Evolutionary conservation across 176 grass and related monocot genomes (phyloP), one percentile per base, ranked within the genome.

Genomic region (Oryza glumipatula): DNA sequence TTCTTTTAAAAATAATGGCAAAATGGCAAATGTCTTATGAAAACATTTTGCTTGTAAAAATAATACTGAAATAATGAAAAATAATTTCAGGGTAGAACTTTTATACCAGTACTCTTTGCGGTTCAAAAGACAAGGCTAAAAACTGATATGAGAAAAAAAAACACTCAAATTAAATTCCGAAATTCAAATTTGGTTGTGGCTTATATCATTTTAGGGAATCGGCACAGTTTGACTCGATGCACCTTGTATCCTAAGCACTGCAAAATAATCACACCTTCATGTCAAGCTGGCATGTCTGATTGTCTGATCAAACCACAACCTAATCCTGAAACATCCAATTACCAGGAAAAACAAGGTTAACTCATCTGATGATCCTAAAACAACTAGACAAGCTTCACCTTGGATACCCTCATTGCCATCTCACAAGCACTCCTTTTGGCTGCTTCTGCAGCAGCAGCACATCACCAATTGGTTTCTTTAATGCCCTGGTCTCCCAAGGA

Each of bases 371-470:
- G 6, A 58, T n/a, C 54, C 17, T 41, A 52, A 69, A 21, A 83
- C 58, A 63, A 23, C 58, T 23, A 63, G 58, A 23, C 21, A 45
- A 48, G 1, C 26, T 43, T 35, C 8, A 32, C 22, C 16, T 78
- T 60, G 83, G 65, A 85, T 85, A 70, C 83, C 83, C 43, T 4
- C 65, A 69, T 24, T 77, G 70, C 22, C 41, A 73, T 61, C 69
- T 63, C 74, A 60, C 14, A 76, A 13, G 47, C 51, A 39, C 28
- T n/a, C 11, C 71, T 71, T 71, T 86, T 84, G 76, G 82, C 68
- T 23, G 76, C 75, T 66, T 79, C 68, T 84, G 68, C 67, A 60
- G 16, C 56, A 82, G 17, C 65, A 9, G 23, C 22, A 67, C 56
- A 78, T 35, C 51, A 9, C 48, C 15, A 54, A 26, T 39, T 72